Evolutionary conservation across 2,329 filamentous ascomycete genomes (phyloP).

Genomic region (Cladobotryum protrusum): DNA sequence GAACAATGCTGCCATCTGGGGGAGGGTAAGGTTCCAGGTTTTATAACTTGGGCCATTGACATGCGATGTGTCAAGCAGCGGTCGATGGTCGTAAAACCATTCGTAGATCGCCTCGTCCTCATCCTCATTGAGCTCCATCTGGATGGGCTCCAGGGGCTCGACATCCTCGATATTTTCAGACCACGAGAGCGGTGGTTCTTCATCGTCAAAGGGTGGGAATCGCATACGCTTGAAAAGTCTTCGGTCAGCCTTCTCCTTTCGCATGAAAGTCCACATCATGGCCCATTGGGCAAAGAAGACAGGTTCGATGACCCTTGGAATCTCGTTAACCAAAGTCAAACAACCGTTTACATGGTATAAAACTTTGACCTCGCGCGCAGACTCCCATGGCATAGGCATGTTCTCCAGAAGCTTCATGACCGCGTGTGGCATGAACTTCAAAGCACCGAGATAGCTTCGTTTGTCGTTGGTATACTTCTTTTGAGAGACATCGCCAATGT

Average conservation of each 20-base stretch:
- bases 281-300: constrained; percentile 99
- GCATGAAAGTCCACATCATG: constrained; percentile 98
- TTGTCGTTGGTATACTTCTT: constrained; percentile 99
- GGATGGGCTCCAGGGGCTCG: constrained; percentile 92
- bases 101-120: constrained; percentile 89
- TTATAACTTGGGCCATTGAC: constrained; percentile 97
- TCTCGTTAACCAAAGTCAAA: constrained; percentile 93
- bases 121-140: constrained; percentile 93
- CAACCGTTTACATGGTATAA: constrained; percentile 98
- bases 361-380: constrained; percentile 91
- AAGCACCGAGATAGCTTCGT: constrained; percentile 88
- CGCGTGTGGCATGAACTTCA: constrained; percentile 99
- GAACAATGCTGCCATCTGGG: constrained; percentile 94
- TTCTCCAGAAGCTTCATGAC: constrained; percentile 96
- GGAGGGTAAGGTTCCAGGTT: constrained; percentile 84
- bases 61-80: constrained; percentile 83
- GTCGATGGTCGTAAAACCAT: constrained; percentile 96
- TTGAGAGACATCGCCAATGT: constrained; percentile 98
- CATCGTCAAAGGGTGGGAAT: constrained; percentile 96
- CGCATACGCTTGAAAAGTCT: constrained; percentile 98
- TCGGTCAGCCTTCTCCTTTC: constrained; percentile 93
- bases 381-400: constrained; percentile 99
- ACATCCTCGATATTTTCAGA: constrained; percentile 99
- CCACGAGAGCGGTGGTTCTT: constrained; percentile 95
- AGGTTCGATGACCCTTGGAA: constrained; percentile 91